These are phyloP conservation scores for Pichia deserticola DNA, from an alignment of 805 yeast genomes.

Conservation along the genomic window DNA sequence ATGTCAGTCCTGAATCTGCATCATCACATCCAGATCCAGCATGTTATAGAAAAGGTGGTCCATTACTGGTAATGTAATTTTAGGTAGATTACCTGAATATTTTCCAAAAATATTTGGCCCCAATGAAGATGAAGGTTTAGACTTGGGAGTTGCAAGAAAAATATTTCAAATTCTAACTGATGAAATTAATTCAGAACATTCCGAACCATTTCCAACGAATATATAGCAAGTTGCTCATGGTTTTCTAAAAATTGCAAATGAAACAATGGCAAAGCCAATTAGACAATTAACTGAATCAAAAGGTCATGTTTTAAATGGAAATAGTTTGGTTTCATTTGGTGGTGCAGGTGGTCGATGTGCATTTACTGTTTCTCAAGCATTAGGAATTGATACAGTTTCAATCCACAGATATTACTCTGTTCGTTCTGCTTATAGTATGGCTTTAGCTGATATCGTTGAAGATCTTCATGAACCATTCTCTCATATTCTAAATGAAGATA, in stretches of 20 bases:
- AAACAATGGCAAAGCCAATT: slow-evolving; percentile 82
- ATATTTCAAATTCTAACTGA: slow-evolving; percentile 50
- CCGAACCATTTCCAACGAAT: slow-evolving; percentile 36
- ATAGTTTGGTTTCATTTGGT: slow-evolving; percentile 75
- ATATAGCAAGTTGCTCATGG: slow-evolving; percentile 73
- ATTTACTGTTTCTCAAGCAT: slow-evolving; percentile 59
- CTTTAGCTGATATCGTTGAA: slow-evolving; percentile 75
- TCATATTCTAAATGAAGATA: slow-evolving; percentile 28
- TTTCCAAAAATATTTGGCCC: slow-evolving; percentile 85
- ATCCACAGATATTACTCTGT: slow-evolving; percentile 79
- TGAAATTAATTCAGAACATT: slow-evolving; percentile 45
- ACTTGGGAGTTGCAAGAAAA: slow-evolving; percentile 39
- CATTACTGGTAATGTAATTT: slow-evolving; percentile 65
- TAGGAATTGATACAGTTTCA: slow-evolving; percentile 61
- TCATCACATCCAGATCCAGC: slow-evolving; percentile 89
- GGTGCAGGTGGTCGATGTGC: slow-evolving; percentile 96
- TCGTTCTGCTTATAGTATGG: slow-evolving; percentile 82
- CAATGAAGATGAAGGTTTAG: slow-evolving; percentile 63
- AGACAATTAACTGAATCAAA: slow-evolving; percentile 78
- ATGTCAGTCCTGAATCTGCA: slow-evolving; percentile 83
- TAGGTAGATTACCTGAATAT: slow-evolving; percentile 66
- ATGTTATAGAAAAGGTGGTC: slow-evolving; percentile 82
- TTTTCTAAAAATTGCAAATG: slow-evolving; percentile 75
- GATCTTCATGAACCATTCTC: slow-evolving; percentile 71
- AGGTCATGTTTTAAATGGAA: slow-evolving; percentile 60